Evolutionary conservation across 2,329 filamentous ascomycete genomes (phyloP), one percentile per base, ranked within the genome.

Genomic region (Aspergillus terreus): DNA sequence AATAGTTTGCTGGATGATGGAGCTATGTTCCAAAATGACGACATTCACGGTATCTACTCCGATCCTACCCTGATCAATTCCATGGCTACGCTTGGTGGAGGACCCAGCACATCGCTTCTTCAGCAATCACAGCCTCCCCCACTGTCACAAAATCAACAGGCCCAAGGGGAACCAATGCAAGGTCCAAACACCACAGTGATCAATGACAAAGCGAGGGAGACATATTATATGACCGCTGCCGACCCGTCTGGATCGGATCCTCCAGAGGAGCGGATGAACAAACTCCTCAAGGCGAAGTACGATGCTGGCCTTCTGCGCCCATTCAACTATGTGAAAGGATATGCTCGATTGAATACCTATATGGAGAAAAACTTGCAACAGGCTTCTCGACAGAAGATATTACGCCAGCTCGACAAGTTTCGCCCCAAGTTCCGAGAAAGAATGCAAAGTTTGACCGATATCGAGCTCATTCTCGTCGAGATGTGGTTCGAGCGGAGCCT

Each of bases 401-500:
- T 96, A 42, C 85, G 90, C 54, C 92, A 96, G 65, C 81, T 99
- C 41, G 90, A 96, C 71, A 86, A 89, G 51, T 99, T 99, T 73
- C 82, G 94, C 43, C 94, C 94, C 14, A 96, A 95, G 66, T 99
- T 99, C 66, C 83, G 94, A 56, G 92, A 97, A 71, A 91, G 95
- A 74, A 92, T 95, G 68, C 91, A 97, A 59, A 86, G 81, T 32
- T 77, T 97, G 66, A 96, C 90, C 2, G 94, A 99, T 71, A 88
- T 96, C 69, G 90, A 99, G 71, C 82, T 99, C 23, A 86, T 97
- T 25, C 84, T 92, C 53, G 92, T 97, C 10, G 94, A 99, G 73
- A 96, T 97, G 90, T 97, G 94, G 92, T 97, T 99, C 66, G 94
- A 99, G 71, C 85, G 88, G 64, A 94, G 89, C 57, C 75, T 99